phyloP scores from a whole-genome alignment of 768 basidiomycete species.

The Naganishia onofrii region DNA sequence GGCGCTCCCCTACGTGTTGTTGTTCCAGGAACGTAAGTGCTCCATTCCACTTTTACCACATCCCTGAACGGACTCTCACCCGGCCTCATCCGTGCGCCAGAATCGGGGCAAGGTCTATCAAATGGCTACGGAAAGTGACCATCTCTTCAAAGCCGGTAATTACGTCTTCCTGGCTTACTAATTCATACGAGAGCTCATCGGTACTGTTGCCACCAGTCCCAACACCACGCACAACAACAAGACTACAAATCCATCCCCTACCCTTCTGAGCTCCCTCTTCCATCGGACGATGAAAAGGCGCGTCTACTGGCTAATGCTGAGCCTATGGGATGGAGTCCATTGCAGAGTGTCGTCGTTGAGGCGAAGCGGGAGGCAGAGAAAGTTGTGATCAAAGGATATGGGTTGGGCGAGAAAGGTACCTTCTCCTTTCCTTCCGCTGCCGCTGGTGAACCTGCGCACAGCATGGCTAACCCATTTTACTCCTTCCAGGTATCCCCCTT shows the following conservation, averaged over 20 bases:
- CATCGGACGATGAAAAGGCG: conserved; percentile 11
- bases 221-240: conserved; percentile 68
- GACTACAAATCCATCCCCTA: conserved; percentile 69
- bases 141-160: conserved; percentile 23
- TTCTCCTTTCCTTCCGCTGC: too few relatives aligned
- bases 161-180: not conserved
- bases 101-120: conserved; percentile 36
- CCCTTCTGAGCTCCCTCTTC: conserved; percentile 43
- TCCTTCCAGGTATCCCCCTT: conserved; percentile 58
- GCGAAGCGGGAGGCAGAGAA: conserved; percentile 9
- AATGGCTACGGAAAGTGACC: conserved; percentile 34
- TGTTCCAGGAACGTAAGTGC: conserved; percentile 32
- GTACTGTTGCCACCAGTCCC: conserved; percentile 56
- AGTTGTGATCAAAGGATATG: conserved; percentile 8
- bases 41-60: too few relatives aligned
- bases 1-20: conserved; percentile 35
- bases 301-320: not conserved
- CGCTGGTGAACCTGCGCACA: too few relatives aligned
- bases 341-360: conserved; percentile 22
- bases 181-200: not conserved
- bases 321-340: conserved; percentile 23
- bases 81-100: not conserved
- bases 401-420: conserved; percentile 36
- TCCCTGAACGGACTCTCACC: not conserved
- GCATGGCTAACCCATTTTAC: conserved; percentile 58